Percentiles rank a stretch among this genome's conserved stretches.
These are phyloP conservation scores for Clarkia xantiana DNA, from an alignment of 345 rosid genomes.

Conservation along the genomic window DNA sequence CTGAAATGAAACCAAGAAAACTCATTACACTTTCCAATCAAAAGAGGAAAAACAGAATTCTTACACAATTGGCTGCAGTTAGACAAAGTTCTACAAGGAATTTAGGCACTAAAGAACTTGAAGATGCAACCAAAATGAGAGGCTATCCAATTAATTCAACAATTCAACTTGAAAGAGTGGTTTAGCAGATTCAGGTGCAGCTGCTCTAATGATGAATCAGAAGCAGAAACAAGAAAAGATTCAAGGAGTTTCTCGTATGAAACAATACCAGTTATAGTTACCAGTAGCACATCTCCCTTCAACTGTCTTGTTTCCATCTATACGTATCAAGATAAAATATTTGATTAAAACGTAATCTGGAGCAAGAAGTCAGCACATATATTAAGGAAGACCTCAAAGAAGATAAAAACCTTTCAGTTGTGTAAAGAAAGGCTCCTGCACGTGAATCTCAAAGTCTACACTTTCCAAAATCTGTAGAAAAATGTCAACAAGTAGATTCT, in stretches of 20 bases:
- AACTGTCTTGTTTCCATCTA: slow-evolving; percentile 58
- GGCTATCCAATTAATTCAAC: too few species aligned
- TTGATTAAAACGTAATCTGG: neutral
- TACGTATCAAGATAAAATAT: slow-evolving; percentile 3
- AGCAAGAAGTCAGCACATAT: too few species aligned
- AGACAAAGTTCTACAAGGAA: too few species aligned
- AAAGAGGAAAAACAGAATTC: neutral
- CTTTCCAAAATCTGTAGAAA: slow-evolving; percentile 36
- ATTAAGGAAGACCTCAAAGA: neutral
- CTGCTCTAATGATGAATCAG: too few species aligned
- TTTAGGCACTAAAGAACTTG: too few species aligned
- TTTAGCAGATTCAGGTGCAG: too few species aligned
- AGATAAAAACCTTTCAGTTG: slow-evolving; percentile 39
- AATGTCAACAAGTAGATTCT: neutral
- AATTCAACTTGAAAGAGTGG: too few species aligned
- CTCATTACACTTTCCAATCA: neutral
- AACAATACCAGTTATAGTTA: slow-evolving; percentile 36
- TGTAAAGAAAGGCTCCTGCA: slow-evolving; percentile 64
- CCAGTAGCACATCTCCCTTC: slow-evolving; percentile 82
- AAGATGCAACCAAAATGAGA: too few species aligned
- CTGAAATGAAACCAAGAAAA: slow-evolving; percentile 24
- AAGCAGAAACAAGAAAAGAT: too few species aligned
- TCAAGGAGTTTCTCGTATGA: neutral
- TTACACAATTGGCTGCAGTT: too few species aligned
- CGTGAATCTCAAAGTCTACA: slow-evolving; percentile 47